Conservation (phyloP, 805 yeast species). For the Yarrowia porcina region DNA sequence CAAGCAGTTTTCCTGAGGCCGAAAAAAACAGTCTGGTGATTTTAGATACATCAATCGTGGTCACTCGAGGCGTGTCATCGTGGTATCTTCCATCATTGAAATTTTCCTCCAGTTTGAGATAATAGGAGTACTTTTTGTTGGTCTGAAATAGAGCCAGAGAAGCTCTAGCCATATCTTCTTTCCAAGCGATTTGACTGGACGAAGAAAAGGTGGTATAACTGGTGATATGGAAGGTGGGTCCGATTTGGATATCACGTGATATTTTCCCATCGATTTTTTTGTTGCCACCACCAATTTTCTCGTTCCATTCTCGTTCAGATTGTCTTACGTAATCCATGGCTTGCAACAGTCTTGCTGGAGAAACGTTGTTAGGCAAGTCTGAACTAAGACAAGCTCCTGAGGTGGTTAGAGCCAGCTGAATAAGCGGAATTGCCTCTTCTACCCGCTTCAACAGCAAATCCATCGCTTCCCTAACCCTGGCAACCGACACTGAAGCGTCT, state of each 20-base stretch:
- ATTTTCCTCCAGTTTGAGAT: slow-evolving; percentile 50
- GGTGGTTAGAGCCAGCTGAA: slow-evolving; percentile 62
- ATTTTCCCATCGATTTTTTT: too few relatives aligned
- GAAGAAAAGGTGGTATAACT: slow-evolving; percentile 54
- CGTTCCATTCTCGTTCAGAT: not conserved
- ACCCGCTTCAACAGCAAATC: slow-evolving; percentile 49
- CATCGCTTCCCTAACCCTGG: slow-evolving; percentile 51
- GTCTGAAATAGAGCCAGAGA: slow-evolving; percentile 36
- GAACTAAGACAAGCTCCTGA: slow-evolving; percentile 61
- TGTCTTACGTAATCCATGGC: slow-evolving; percentile 48
- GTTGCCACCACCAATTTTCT: too few relatives aligned
- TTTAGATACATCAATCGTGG: slow-evolving; percentile 41
- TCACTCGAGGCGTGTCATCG: slow-evolving; percentile 48
- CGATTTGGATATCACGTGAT: slow-evolving; percentile 50
- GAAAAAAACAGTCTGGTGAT: slow-evolving; percentile 60
- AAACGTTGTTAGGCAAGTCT: slow-evolving; percentile 49
- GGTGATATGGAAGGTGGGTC: slow-evolving; percentile 57
- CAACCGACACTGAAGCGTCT: slow-evolving; percentile 38
- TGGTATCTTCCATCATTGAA: slow-evolving; percentile 73
- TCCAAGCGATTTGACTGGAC: slow-evolving; percentile 60
- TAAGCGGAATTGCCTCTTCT: slow-evolving; percentile 65
- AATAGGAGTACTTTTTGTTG: slow-evolving; percentile 42
- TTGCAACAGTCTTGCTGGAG: slow-evolving; percentile 64
- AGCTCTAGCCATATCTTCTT: slow-evolving; percentile 64
- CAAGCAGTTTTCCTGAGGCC: slow-evolving; percentile 64